Evolutionary conservation across 805 yeast genomes (phyloP), one percentile per base, ranked within the genome.

Genomic region (Candida palmyrensis): DNA sequence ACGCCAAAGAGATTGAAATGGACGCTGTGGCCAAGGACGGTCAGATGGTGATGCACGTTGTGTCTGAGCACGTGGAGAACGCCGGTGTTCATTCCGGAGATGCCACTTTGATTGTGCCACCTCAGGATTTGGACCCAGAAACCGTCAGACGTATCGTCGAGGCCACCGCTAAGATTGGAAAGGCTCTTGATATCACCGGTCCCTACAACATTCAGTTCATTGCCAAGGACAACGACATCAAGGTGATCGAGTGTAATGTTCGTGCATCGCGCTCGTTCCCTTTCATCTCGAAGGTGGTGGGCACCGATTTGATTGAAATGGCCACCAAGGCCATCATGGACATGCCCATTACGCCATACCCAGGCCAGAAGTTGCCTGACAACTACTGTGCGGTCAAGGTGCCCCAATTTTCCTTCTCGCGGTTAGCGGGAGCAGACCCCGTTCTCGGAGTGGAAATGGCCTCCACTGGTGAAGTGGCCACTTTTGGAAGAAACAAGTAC

Each of bases 41-140:
- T 51, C 63, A 78, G 51, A 86, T 90, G 35, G 66, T 90, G 32
- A 94, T 90, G 38, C 98, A 90, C 61, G 97, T 96, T 39, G 84
- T 90, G 39, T 85, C 96, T 44, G 98, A 92, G 64, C 98, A 90
- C 60, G 95, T 89, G 53, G 98, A 90, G 67, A 88, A 89, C 53
- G 98, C 98, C 7, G 98, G 98, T 72, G 83, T 92, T 38, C 98
- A 90, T 68, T 89, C 97, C 32, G 98, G 98, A 62, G 98, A 90
- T 65, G 98, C 98, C 35, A 88, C 97, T 19, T 76, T 90, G 53
- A 79, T 90, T 32, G 73, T 92, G 39, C 98, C 98, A 39, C 97
- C 98, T 18, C 95, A 82, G 59, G 66, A 71, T 39, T 69, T 92
- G 41, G 77, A 79, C 28, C 79, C 79, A 29, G 69, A 63, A 12